A percentile compares a stretch with the other conserved stretches of the same genome.
Evolutionary conservation across 2,329 filamentous ascomycete genomes (phyloP).

Genomic region (Stachybotrys echinatus): DNA sequence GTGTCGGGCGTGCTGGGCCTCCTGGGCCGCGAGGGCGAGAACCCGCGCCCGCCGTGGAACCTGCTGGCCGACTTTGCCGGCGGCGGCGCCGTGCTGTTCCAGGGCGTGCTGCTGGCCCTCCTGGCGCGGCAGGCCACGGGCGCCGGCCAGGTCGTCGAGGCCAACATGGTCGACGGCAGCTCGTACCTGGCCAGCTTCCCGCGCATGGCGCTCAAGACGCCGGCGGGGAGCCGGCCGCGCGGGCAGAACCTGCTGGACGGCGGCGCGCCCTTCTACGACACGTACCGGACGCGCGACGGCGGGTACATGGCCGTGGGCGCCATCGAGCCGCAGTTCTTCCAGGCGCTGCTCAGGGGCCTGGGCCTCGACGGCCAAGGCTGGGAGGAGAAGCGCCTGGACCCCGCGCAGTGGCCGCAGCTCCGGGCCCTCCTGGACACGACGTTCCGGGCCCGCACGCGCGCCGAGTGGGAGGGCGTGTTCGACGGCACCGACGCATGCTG

Average conservation of each 20-base stretch:
- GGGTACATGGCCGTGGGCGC: slow-evolving; percentile 84
- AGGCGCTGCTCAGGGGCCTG: slow-evolving; percentile 60
- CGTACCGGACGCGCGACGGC: slow-evolving; percentile 77
- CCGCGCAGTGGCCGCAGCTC: slow-evolving; percentile 62
- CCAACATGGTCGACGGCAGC: slow-evolving; percentile 93
- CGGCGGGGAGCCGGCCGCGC: slow-evolving; percentile 56
- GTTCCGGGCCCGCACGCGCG: slow-evolving; percentile 66
- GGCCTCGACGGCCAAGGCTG: slow-evolving; percentile 48
- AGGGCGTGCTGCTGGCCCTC: slow-evolving; percentile 78
- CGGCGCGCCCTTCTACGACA: slow-evolving; percentile 83
- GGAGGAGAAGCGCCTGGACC: slow-evolving; percentile 52
- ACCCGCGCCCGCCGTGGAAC: slow-evolving; percentile 76
- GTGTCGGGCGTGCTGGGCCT: slow-evolving; percentile 75
- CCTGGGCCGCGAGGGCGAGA: slow-evolving; percentile 64
- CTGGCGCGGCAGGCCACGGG: slow-evolving; percentile 60
- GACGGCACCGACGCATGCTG: slow-evolving; percentile 90
- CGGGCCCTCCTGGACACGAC: slow-evolving; percentile 50
- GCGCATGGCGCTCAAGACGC: slow-evolving; percentile 58
- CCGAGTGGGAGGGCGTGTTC: slow-evolving; percentile 81
- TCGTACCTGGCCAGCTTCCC: slow-evolving; percentile 76
- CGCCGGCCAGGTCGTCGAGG: slow-evolving; percentile 82
- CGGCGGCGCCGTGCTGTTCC: slow-evolving; percentile 75
- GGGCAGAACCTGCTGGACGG: slow-evolving; percentile 79
- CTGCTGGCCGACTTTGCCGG: slow-evolving; percentile 88
- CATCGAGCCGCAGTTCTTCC: slow-evolving; percentile 83